These are phyloP conservation scores for Alisma plantagoaquatica DNA, from an alignment of 106 monocot genomes.

Conservation along the genomic window DNA sequence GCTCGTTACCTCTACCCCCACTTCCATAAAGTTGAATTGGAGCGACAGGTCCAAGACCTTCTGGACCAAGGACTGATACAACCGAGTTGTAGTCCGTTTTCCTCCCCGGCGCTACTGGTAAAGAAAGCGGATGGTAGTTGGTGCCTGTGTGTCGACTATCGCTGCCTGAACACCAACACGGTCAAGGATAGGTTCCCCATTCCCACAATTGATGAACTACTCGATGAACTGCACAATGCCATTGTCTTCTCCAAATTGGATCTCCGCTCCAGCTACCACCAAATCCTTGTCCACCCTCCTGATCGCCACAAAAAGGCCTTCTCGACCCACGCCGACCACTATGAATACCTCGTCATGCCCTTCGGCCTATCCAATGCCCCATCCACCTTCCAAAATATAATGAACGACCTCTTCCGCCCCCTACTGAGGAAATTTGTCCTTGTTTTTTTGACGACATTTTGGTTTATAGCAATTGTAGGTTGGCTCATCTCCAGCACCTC, in stretches of 20 bases:
- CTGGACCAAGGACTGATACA: background rate
- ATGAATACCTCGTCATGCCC: slow-evolving; percentile 1
- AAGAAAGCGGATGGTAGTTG: background rate
- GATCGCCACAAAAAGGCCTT: background rate
- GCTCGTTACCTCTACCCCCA: background rate
- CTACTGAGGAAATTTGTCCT: background rate
- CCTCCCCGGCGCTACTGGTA: background rate
- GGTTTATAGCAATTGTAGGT: background rate
- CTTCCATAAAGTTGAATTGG: background rate
- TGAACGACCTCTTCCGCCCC: slow-evolving; percentile 5
- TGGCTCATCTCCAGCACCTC: background rate
- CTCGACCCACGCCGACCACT: background rate
- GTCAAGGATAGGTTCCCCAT: background rate
- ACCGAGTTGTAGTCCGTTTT: background rate
- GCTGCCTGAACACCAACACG: background rate
- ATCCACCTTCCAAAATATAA: background rate
- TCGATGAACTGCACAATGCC: background rate
- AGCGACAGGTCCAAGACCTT: background rate
- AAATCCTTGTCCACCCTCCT: background rate
- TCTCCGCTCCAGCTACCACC: background rate
- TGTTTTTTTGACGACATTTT: slow-evolving; percentile 12
- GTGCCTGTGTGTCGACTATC: background rate
- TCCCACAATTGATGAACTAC: background rate
- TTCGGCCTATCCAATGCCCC: slow-evolving; percentile 4
- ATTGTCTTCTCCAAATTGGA: slow-evolving; percentile 1